phyloP scores from a whole-genome alignment of 805 yeast species.

The Blastobotrys americana region DNA sequence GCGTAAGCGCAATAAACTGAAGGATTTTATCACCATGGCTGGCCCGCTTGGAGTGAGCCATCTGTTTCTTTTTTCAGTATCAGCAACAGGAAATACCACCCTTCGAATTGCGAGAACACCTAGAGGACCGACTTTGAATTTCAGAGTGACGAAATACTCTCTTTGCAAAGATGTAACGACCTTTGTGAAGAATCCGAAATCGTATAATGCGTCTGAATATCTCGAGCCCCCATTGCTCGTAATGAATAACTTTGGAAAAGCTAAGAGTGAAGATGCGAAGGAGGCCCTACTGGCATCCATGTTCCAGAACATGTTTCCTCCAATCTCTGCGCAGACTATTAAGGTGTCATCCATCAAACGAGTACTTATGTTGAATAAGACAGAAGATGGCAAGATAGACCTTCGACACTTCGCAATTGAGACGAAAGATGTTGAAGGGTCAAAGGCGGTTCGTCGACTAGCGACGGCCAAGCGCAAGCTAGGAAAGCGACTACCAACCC shows the following conservation, averaged over 20 bases:
- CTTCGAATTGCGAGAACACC: slow-evolving; percentile 83
- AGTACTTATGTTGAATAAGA: slow-evolving; percentile 73
- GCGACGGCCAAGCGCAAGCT: slow-evolving; percentile 54
- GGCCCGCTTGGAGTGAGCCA: slow-evolving; percentile 94
- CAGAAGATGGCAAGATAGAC: slow-evolving; percentile 65
- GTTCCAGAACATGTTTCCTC: slow-evolving; percentile 94
- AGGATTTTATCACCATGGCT: slow-evolving; percentile 96
- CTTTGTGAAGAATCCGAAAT: slow-evolving; percentile 69
- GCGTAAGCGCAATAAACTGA: slow-evolving; percentile 76
- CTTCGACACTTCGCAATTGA: slow-evolving; percentile 85
- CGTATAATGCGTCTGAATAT: slow-evolving; percentile 55
- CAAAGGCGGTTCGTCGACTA: slow-evolving; percentile 63
- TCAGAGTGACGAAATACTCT: slow-evolving; percentile 69
- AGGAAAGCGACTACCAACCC: slow-evolving; percentile 62
- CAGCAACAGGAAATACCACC: slow-evolving; percentile 70
- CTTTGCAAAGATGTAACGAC: slow-evolving; percentile 71
- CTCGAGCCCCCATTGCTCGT: slow-evolving; percentile 82
- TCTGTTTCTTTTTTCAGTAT: slow-evolving; percentile 77
- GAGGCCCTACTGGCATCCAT: slow-evolving; percentile 82
- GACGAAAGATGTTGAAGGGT: slow-evolving; percentile 67
- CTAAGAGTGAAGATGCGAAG: slow-evolving; percentile 46
- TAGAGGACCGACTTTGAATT: slow-evolving; percentile 88
- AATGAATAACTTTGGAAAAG: slow-evolving; percentile 76
- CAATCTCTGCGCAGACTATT: slow-evolving; percentile 79
- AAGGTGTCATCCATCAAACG: slow-evolving; percentile 69